phyloP scores from a whole-genome alignment of 805 yeast genomes.

The Sporopachydermia quercuum region DNA sequence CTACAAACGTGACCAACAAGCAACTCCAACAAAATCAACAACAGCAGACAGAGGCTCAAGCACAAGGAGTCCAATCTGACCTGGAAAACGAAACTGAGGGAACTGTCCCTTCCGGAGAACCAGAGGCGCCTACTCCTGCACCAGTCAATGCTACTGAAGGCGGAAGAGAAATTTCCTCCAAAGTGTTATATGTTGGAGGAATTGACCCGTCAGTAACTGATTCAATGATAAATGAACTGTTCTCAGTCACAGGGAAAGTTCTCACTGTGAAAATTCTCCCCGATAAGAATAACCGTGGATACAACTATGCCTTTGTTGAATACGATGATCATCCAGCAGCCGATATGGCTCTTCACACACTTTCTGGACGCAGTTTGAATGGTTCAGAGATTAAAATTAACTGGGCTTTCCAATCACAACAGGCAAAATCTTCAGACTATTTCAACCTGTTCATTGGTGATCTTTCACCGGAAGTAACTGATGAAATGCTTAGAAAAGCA shows the following conservation, averaged over 20 bases:
- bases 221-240: conserved; percentile 38
- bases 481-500: conserved; percentile 45
- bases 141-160: conserved; percentile 41
- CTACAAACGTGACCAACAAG: too few species aligned
- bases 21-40: conserved; percentile 1
- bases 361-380: conserved; percentile 42
- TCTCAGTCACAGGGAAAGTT: conserved; percentile 40
- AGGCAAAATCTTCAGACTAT: conserved; percentile 36
- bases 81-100: not conserved
- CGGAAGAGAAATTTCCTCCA: conserved; percentile 61
- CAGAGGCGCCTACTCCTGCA: conserved; percentile 4
- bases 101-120: not conserved
- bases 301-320: conserved; percentile 76
- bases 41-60: not conserved
- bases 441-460: conserved; percentile 80
- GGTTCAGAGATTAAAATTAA: conserved; percentile 47
- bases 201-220: conserved; percentile 45
- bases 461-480: conserved; percentile 67
- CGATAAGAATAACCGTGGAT: conserved; percentile 58
- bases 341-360: conserved; percentile 39
- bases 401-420: conserved; percentile 77
- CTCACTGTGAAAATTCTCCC: conserved; percentile 46
- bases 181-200: conserved; percentile 57
- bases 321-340: conserved; percentile 46
- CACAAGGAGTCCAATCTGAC: not conserved